A percentile compares a stretch with the other conserved stretches of the same genome.
Evolutionary conservation across 2,329 filamentous ascomycete species (phyloP).

Genomic region (Aspergillus texensis): DNA sequence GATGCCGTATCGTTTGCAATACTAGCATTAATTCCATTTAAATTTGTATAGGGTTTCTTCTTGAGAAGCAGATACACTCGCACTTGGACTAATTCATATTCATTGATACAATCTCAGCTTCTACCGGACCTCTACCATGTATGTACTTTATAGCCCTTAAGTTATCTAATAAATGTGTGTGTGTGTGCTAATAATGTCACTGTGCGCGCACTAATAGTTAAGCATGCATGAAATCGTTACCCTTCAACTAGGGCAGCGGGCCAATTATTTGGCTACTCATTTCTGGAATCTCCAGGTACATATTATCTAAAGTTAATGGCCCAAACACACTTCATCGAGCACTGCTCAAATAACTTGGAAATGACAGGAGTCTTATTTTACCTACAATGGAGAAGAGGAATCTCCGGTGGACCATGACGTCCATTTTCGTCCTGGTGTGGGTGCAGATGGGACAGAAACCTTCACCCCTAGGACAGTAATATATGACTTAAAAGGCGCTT

Average conservation of each 20-base stretch:
- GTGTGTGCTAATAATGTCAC: background rate
- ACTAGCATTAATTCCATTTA: background rate
- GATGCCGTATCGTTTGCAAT: background rate
- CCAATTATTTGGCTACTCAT: constrained; percentile 91
- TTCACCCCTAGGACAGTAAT: constrained; percentile 89
- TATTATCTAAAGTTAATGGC: background rate
- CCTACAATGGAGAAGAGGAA: constrained; percentile 71
- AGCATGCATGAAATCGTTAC: constrained; percentile 93
- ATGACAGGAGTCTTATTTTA: constrained; percentile 93
- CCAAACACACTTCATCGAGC: background rate
- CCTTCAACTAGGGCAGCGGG: constrained; percentile 87
- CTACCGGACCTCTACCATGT: background rate
- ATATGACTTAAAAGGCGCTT: constrained; percentile 92
- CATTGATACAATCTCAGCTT: background rate
- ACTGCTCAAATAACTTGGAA: background rate
- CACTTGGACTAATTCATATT: background rate
- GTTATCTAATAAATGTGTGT: background rate
- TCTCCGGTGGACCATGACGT: constrained; percentile 77
- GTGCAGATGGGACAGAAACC: constrained; percentile 82
- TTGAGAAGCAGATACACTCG: background rate
- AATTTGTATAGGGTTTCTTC: background rate
- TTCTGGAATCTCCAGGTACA: constrained; percentile 93
- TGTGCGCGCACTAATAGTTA: constrained; percentile 5
- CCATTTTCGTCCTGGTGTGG: constrained; percentile 83
- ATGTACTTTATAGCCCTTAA: background rate